Evolutionary conservation across 768 basidiomycete species (phyloP).

Genomic region (Scleroderma bovista): DNA sequence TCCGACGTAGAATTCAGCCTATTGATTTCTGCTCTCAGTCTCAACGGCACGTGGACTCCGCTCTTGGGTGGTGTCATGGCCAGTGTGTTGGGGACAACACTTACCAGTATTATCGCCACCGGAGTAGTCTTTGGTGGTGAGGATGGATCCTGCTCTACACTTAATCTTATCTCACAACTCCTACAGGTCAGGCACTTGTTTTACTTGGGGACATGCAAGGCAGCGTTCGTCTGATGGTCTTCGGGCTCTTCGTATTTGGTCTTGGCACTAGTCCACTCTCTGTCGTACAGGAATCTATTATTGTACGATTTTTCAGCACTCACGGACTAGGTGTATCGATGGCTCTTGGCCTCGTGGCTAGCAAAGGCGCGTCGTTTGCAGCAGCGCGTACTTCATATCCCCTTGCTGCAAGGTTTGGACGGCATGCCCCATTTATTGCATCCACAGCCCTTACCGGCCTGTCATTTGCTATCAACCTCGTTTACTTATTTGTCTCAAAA

Average conservation of each 20-base stretch:
- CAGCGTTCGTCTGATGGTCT: slow-evolving; percentile 61
- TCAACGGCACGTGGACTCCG: slow-evolving; percentile 77
- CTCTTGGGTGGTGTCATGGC: slow-evolving; percentile 71
- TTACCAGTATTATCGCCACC: slow-evolving; percentile 69
- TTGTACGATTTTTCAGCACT: slow-evolving; percentile 74
- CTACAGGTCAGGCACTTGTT: slow-evolving; percentile 57
- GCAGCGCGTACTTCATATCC: slow-evolving; percentile 74
- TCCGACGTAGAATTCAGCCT: slow-evolving; percentile 75
- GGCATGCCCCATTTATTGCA: slow-evolving; percentile 70
- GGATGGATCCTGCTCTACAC: slow-evolving; percentile 4
- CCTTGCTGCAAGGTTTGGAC: slow-evolving; percentile 60
- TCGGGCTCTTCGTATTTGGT: slow-evolving; percentile 77
- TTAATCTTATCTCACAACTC: slow-evolving; percentile 5
- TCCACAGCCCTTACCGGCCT: slow-evolving; percentile 58
- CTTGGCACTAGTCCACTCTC: slow-evolving; percentile 75
- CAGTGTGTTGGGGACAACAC: slow-evolving; percentile 65
- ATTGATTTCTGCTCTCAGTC: slow-evolving; percentile 67
- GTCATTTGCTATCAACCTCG: slow-evolving; percentile 62
- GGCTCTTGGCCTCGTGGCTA: slow-evolving; percentile 78
- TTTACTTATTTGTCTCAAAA: slow-evolving; percentile 58
- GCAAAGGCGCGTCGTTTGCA: slow-evolving; percentile 73
- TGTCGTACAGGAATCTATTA: slow-evolving; percentile 81
- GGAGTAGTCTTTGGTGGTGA: slow-evolving; percentile 60
- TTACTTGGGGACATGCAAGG: slow-evolving; percentile 58
- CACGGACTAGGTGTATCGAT: slow-evolving; percentile 73